A percentile compares a stretch with the other conserved stretches of the same genome.
Conservation (phyloP, 2,329 filamentous ascomycete species). For the Calonectria honghensis region DNA sequence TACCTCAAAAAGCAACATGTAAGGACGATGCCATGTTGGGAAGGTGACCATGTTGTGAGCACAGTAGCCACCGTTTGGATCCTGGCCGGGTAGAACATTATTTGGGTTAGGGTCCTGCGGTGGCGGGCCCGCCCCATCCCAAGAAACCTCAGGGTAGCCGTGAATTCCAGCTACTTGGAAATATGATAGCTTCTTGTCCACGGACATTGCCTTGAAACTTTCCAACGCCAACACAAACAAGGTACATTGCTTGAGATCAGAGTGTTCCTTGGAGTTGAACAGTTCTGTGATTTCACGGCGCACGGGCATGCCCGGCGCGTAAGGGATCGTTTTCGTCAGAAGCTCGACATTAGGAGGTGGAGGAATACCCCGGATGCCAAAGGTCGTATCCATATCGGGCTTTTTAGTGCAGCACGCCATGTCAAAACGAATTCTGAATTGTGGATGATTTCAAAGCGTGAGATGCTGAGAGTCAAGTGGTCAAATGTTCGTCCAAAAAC, state of each 20-base stretch:
- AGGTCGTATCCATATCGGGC: background rate
- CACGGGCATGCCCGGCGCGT: conserved; percentile 3
- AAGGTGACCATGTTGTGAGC: conserved; percentile 43
- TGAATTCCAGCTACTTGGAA: conserved; percentile 44
- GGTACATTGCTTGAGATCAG: conserved; percentile 34
- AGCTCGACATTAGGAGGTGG: background rate
- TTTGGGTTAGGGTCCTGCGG: background rate
- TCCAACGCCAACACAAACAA: conserved; percentile 35
- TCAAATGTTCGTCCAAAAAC: background rate
- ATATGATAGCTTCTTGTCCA: conserved; percentile 40
- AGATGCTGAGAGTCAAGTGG: background rate
- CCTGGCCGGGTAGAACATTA: background rate
- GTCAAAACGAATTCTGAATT: background rate
- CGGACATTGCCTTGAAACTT: conserved; percentile 30
- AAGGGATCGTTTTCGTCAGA: conserved; percentile 11
- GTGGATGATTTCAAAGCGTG: background rate
- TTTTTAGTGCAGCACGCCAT: background rate
- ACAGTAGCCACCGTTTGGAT: conserved; percentile 34
- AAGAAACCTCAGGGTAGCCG: conserved; percentile 37
- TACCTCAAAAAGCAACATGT: conserved; percentile 44
- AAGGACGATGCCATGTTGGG: conserved; percentile 41
- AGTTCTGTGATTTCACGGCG: conserved; percentile 25
- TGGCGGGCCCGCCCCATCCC: conserved; percentile 21
- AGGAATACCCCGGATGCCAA: conserved; percentile 6
- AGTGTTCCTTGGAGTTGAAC: background rate